Base-by-base conservation (phyloP, 306 rosid genomes). In the Corylus heterophylla region DNA sequence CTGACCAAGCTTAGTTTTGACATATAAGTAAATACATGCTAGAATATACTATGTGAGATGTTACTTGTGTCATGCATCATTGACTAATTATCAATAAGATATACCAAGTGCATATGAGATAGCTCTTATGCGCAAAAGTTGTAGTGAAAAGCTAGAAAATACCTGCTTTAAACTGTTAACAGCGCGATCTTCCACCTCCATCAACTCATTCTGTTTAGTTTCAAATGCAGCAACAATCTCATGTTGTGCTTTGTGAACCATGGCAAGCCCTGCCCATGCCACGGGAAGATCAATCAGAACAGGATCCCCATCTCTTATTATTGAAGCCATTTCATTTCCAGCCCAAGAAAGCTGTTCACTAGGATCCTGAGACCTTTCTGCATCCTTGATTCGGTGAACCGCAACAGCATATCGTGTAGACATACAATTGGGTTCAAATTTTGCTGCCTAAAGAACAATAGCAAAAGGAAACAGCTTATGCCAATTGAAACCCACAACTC, bases 261-360 rank as follows among this genome's bases (percentile, higher is more conserved):
- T 87, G 83, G 95, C 94, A 74, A 94, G 94, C 81, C 98, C 98
- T 0, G 97, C 85, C 98, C 98, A 94, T 79, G 98, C 97, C 83
- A 86, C 74, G 35, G 97, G 92, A 80, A 85, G 89, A 79, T 95
- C 94, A 84, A 95, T 84, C 73, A 76, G 71, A 71, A 85, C 82
- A 74, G 97, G 82, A 84, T 92, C 98, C 16, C 96, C 95, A 78
- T 95, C 98, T 85, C 97, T 91, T 78, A 95, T 84, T 71, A 92
- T 86, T 63, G 98, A 95, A 69, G 94, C 97, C 98, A 95, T 95
- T 84, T 95, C 98, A 54, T 95, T 95, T 92, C 97, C 98, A 77
- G 98, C 98, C 87, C 89, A 95, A 0, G 92, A 87, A 76, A 90
- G 95, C 75, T 87, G 90, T 71, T 95, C 98, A 51, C 85, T 88